Evolutionary conservation across 768 basidiomycete species (phyloP).

Genomic region (Mycena epipterygia): DNA sequence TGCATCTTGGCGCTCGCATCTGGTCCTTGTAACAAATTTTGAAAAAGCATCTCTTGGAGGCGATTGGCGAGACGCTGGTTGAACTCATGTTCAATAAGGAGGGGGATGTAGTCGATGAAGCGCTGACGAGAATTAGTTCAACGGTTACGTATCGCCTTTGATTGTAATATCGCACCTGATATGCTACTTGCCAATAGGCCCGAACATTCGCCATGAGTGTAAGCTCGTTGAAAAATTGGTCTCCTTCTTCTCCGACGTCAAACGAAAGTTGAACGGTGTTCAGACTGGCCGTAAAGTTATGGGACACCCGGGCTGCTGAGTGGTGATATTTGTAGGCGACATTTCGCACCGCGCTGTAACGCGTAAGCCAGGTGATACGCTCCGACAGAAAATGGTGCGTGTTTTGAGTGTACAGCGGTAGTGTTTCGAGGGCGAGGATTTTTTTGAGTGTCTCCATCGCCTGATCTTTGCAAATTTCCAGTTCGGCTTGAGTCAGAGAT

Average conservation of each 20-base stretch:
- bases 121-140: conserved; percentile 49
- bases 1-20: conserved; percentile 20
- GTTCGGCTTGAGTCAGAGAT: conserved; percentile 40
- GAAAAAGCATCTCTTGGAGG: conserved; percentile 48
- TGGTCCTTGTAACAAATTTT: conserved; percentile 29
- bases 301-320: too few relatives aligned
- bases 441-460: conserved; percentile 34
- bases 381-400: conserved; percentile 20
- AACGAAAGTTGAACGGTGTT: too few relatives aligned
- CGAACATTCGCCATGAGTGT: conserved; percentile 59
- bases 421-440: conserved; percentile 19
- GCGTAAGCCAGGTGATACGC: conserved; percentile 7
- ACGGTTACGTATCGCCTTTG: not conserved
- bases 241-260: too few relatives aligned
- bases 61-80: conserved; percentile 49
- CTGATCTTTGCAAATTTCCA: conserved; percentile 42
- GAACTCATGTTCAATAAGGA: conserved; percentile 58
- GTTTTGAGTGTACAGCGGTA: conserved; percentile 34
- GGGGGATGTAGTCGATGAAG: conserved; percentile 60
- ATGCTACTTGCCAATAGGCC: conserved; percentile 63
- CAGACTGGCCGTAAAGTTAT: too few relatives aligned
- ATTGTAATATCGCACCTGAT: conserved; percentile 49
- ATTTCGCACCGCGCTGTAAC: conserved; percentile 3
- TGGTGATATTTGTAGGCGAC: too few relatives aligned
- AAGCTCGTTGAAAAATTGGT: conserved; percentile 49